Base-by-base conservation (phyloP, 2,329 filamentous ascomycete species). In the Ilyonectria mors-panacis region DNA sequence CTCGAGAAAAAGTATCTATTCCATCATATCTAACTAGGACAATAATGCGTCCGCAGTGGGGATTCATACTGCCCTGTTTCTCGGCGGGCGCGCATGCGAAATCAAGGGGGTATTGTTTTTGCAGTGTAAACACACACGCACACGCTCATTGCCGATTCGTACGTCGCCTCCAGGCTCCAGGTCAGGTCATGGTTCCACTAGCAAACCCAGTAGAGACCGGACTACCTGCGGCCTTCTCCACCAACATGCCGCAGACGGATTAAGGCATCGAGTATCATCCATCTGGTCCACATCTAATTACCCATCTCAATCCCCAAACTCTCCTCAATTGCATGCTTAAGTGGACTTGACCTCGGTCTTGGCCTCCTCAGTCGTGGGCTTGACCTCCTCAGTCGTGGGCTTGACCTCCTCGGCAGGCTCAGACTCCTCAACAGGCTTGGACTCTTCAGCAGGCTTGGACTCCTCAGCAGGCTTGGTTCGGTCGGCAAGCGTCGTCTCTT, bases 81-180 rank as follows among this genome's bases (percentile, higher is more conserved):
- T 60, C 44, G 53, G 44, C 51, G 28, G 63, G 51, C 50, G 45
- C 63, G 57, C 45, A 58, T 58, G 63, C 63, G 63, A 66, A 66
- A 66, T 66, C 63, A 57, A 61, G 63, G 53, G 62, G 63, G 63
- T 61, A 61, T 61, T 66, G 56, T 48, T 66, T 56, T 60, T 56
- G 53, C 53, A 61, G 37, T 44, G 56, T 60, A 58, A 57, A 65
- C 57, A 54, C 59, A 28, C 28, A 59, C 63, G 28, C 53, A 39
- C 61, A 30, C 48, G 28, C 44, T 42, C 47, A 63, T 33, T 35
- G 53, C 55, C 61, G 28, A 37, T 48, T 57, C 23, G 42, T 23
- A 51, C 37, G 61, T 26, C 63, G 47, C 57, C 26, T 42, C 39
- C 39, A 42, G 39, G 39, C 39, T 58, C 42, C 23, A 9, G 42